Conservation (phyloP, 2,329 filamentous ascomycete species). For the Trichoderma simmonsii region DNA sequence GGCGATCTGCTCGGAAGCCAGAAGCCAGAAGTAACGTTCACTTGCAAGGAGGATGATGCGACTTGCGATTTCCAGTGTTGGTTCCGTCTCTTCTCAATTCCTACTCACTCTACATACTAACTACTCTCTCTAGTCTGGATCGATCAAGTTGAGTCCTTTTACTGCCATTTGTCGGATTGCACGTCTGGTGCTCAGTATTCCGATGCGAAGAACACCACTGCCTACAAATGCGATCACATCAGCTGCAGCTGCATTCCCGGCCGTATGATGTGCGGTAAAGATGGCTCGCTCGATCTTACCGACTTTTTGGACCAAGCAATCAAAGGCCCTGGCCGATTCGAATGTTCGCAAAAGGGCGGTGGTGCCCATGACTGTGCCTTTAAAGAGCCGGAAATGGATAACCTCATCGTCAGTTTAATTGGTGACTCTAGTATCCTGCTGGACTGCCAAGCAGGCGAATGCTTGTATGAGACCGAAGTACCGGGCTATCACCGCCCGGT, state of each 20-base stretch:
- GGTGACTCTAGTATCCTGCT: slow-evolving; percentile 87
- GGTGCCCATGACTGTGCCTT: slow-evolving; percentile 70
- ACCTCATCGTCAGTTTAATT: slow-evolving; percentile 82
- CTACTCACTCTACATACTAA: slow-evolving; percentile 14
- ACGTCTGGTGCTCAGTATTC: slow-evolving; percentile 66
- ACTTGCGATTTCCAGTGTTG: slow-evolving; percentile 93
- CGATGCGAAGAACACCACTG: slow-evolving; percentile 72
- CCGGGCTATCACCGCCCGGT: slow-evolving; percentile 86
- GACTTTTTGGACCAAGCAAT: slow-evolving; percentile 84
- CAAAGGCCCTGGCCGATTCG: slow-evolving; percentile 82
- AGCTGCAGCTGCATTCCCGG: slow-evolving; percentile 84
- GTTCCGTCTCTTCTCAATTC: slow-evolving; percentile 27
- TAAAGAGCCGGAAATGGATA: slow-evolving; percentile 88
- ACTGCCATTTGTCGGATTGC: slow-evolving; percentile 84
- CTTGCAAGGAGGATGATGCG: slow-evolving; percentile 69
- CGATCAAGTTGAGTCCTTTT: slow-evolving; percentile 90
- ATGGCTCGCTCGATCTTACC: slow-evolving; percentile 84
- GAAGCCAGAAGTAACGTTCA: slow-evolving; percentile 91
- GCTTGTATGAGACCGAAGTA: slow-evolving; percentile 86
- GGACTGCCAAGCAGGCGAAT: slow-evolving; percentile 82
- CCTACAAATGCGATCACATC: slow-evolving; percentile 81
- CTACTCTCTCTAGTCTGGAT: slow-evolving; percentile 71
- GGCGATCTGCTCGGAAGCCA: slow-evolving; percentile 78
- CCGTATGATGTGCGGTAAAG: slow-evolving; percentile 90
- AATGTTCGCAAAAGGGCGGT: slow-evolving; percentile 65